Evolutionary conservation across 495 filamentous ascomycete genomes (phyloP).

Genomic region (Penicillium paxilli): DNA sequence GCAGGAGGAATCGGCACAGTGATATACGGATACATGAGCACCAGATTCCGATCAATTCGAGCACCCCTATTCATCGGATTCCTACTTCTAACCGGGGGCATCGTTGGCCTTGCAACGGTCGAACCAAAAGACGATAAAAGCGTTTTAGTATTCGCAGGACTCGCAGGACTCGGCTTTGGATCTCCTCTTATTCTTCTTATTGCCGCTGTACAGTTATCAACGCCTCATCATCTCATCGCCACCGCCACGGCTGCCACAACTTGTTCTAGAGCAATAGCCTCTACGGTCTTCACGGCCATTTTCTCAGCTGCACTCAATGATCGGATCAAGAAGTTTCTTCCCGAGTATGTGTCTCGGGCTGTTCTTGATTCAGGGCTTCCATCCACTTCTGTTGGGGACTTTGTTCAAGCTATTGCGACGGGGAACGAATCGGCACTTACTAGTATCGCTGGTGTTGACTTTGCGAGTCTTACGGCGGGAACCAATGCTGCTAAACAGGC

Average conservation of each 20-base stretch:
- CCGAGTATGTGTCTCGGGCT: slow-evolving; percentile 2
- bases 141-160: neutral
- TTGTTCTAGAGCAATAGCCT: slow-evolving; percentile 7
- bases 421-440: neutral
- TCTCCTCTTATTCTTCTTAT: slow-evolving; percentile 8
- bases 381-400: neutral
- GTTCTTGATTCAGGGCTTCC: slow-evolving; percentile 3
- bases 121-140: neutral
- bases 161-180: slow-evolving; percentile 6
- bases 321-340: slow-evolving; percentile 1
- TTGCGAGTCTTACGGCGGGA: neutral
- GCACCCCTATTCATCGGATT: slow-evolving; percentile 3
- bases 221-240: slow-evolving; percentile 5
- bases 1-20: slow-evolving; percentile 5
- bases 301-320: neutral
- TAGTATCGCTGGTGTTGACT: neutral
- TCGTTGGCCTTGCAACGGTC: slow-evolving; percentile 6
- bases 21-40: slow-evolving; percentile 9
- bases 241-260: slow-evolving; percentile 10
- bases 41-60: slow-evolving; percentile 5
- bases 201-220: slow-evolving; percentile 7
- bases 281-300: slow-evolving; percentile 8
- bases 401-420: neutral
- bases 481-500: slow-evolving; percentile 3
- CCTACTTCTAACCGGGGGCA: slow-evolving; percentile 4